Conservation (phyloP, 2,329 filamentous ascomycete genomes). For the Venturia oleaginea region DNA sequence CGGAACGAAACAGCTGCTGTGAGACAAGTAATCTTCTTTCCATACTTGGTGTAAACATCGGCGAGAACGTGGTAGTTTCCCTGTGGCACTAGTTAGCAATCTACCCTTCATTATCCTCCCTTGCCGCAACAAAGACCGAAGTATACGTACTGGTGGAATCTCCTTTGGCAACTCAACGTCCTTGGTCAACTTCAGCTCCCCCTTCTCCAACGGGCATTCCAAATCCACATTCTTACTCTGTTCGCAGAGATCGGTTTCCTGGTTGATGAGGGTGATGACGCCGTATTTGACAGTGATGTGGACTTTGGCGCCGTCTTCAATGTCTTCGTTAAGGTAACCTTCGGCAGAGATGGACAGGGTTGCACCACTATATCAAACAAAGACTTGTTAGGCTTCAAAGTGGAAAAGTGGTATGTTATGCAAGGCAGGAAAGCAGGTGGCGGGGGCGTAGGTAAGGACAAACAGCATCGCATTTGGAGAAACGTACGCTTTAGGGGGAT, state of each 20-base stretch:
- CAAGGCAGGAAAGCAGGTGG: neutral
- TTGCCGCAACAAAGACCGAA: neutral
- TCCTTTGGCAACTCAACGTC: slow-evolving; percentile 73
- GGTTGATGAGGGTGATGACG: slow-evolving; percentile 78
- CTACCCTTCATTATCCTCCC: neutral
- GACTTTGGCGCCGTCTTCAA: slow-evolving; percentile 73
- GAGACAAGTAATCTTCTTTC: slow-evolving; percentile 75
- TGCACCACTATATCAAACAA: slow-evolving; percentile 51
- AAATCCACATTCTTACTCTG: slow-evolving; percentile 82
- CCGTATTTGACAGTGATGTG: slow-evolving; percentile 86
- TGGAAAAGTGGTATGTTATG: neutral
- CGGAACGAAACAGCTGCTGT: slow-evolving; percentile 62
- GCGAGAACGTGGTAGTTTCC: slow-evolving; percentile 85
- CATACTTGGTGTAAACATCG: slow-evolving; percentile 68
- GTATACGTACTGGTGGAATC: slow-evolving; percentile 70
- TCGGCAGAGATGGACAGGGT: slow-evolving; percentile 69
- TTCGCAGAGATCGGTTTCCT: slow-evolving; percentile 76
- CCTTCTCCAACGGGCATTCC: slow-evolving; percentile 78
- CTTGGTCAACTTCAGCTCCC: slow-evolving; percentile 65
- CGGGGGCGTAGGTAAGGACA: neutral
- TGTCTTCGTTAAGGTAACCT: slow-evolving; percentile 62
- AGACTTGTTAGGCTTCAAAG: neutral
- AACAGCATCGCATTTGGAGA: slow-evolving; percentile 12
- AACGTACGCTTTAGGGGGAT: slow-evolving; percentile 77
- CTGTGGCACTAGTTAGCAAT: slow-evolving; percentile 35